A percentile compares a stretch with the other conserved stretches of the same genome.
Conservation (phyloP, 495 filamentous ascomycete genomes). For the Hyaloscypha bicolor region DNA sequence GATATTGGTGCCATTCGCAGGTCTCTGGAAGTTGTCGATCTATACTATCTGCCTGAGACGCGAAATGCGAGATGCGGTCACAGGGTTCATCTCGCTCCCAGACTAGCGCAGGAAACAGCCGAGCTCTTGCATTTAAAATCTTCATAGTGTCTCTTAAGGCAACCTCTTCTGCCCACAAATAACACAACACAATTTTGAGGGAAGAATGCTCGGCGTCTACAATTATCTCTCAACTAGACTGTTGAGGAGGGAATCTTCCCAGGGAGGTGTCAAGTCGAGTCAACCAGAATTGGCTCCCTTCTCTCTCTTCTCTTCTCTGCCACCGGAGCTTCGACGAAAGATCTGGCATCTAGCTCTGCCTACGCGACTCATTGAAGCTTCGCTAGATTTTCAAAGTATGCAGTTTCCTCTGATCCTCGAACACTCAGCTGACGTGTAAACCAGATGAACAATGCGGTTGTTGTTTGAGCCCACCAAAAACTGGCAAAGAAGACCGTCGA, state of each 20-base stretch:
- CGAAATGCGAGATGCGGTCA: background rate
- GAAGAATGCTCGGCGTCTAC: slow-evolving; percentile 7
- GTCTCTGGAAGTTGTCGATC: background rate
- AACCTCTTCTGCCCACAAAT: slow-evolving; percentile 14
- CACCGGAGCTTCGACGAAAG: slow-evolving; percentile 21
- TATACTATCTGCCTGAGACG: slow-evolving; percentile 8
- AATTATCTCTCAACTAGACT: slow-evolving; percentile 7
- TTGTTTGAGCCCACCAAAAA: background rate
- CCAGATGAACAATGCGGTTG: slow-evolving; percentile 7
- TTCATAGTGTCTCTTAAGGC: slow-evolving; percentile 3
- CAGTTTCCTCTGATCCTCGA: background rate
- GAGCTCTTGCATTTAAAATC: slow-evolving; percentile 1
- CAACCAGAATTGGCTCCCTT: background rate
- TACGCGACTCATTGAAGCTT: slow-evolving; percentile 9
- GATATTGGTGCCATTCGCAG: slow-evolving; percentile 23
- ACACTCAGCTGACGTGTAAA: background rate
- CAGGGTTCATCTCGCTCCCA: background rate
- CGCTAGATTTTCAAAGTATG: slow-evolving; percentile 10
- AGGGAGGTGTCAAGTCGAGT: background rate
- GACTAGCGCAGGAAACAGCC: slow-evolving; percentile 15
- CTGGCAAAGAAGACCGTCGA: slow-evolving; percentile 2
- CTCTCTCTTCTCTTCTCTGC: slow-evolving; percentile 12
- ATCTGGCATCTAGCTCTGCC: slow-evolving; percentile 18
- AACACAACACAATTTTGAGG: slow-evolving; percentile 3
- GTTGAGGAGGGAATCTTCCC: background rate